Conservation (phyloP, 2,329 filamentous ascomycete genomes). For the Colletotrichum spinosum region DNA sequence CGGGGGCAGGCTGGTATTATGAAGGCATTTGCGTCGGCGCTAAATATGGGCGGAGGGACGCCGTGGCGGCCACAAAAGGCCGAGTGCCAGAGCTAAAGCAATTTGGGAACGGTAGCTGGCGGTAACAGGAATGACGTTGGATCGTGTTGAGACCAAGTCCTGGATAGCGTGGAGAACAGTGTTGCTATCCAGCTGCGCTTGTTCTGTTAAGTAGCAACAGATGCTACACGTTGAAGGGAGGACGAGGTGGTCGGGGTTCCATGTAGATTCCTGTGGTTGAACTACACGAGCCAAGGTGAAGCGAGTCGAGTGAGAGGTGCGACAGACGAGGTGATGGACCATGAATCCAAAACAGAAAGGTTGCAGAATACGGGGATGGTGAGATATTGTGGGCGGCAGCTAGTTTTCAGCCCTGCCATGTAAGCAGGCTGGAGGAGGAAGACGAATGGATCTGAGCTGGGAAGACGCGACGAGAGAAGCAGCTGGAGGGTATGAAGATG, state of each 20-base stretch:
- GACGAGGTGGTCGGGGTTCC: too few species aligned
- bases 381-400: too few species aligned
- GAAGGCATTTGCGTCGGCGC: slow-evolving; percentile 34
- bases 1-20: slow-evolving; percentile 24
- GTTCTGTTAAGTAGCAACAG: too few species aligned
- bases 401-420: too few species aligned
- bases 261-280: too few species aligned
- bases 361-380: too few species aligned
- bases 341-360: too few species aligned
- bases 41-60: slow-evolving; percentile 18
- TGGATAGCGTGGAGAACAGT: background rate
- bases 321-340: background rate
- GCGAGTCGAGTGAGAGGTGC: background rate
- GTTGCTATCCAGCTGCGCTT: slow-evolving; percentile 18
- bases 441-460: slow-evolving; percentile 20
- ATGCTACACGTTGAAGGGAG: slow-evolving; percentile 1
- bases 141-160: slow-evolving; percentile 9
- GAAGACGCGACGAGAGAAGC: background rate
- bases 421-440: slow-evolving; percentile 14
- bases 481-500: slow-evolving; percentile 22
- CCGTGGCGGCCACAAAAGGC: slow-evolving; percentile 33
- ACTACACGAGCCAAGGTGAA: too few species aligned
- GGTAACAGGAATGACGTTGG: slow-evolving; percentile 27
- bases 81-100: slow-evolving; percentile 16
- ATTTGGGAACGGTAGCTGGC: slow-evolving; percentile 3